These are phyloP conservation scores for Ogataea chonburiensis DNA, from an alignment of 805 yeast species.

Conservation along the genomic window DNA sequence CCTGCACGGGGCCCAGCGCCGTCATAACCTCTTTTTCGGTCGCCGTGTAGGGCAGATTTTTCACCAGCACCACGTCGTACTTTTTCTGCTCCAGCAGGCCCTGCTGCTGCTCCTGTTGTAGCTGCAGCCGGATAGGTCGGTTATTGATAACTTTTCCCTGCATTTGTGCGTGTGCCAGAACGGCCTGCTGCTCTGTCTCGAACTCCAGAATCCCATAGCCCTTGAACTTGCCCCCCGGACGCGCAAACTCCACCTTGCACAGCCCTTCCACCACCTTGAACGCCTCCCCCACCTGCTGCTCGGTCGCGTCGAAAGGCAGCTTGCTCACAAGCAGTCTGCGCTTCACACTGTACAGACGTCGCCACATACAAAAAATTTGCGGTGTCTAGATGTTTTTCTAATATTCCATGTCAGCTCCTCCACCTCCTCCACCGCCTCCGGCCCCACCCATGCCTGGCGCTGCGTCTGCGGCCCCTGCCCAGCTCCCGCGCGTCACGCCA, in stretches of 20 bases:
- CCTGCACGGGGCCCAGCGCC: slow-evolving; percentile 27
- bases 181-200: slow-evolving; percentile 21
- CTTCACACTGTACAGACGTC: slow-evolving; percentile 8
- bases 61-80: slow-evolving; percentile 29
- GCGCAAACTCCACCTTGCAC: slow-evolving; percentile 15
- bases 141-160: slow-evolving; percentile 33
- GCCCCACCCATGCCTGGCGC: slow-evolving; percentile 34
- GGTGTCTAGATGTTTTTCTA: slow-evolving; percentile 11
- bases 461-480: slow-evolving; percentile 20
- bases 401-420: slow-evolving; percentile 41
- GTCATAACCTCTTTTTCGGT: slow-evolving; percentile 29
- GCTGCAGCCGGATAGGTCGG: slow-evolving; percentile 24
- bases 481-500: slow-evolving; percentile 30
- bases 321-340: slow-evolving; percentile 23
- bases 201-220: slow-evolving; percentile 30
- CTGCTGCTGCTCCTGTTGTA: slow-evolving; percentile 12
- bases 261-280: slow-evolving; percentile 29
- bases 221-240: slow-evolving; percentile 19
- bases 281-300: slow-evolving; percentile 24
- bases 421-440: slow-evolving; percentile 45
- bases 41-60: slow-evolving; percentile 29
- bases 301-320: slow-evolving; percentile 25
- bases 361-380: slow-evolving; percentile 11
- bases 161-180: slow-evolving; percentile 30
- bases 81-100: slow-evolving; percentile 9